phyloP scores from a whole-genome alignment of 495 filamentous ascomycete species.

The Chaetomium fimeti region DNA sequence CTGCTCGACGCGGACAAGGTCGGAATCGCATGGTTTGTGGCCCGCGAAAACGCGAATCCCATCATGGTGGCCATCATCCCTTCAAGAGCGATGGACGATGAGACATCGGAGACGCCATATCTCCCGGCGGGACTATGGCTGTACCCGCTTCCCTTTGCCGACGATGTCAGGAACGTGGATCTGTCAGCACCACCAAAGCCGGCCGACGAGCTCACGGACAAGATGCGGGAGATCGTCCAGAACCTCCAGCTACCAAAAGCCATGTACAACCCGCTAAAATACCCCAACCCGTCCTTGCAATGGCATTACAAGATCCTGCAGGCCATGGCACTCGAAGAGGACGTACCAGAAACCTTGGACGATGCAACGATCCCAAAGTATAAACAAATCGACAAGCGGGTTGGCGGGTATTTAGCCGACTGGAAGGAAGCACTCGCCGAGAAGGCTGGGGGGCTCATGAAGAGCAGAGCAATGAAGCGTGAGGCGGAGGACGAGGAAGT shows the following conservation, averaged over 20 bases:
- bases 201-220: slow-evolving; percentile 69
- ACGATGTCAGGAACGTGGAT: slow-evolving; percentile 77
- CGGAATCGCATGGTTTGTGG: slow-evolving; percentile 84
- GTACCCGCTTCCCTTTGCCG: slow-evolving; percentile 81
- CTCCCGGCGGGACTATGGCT: slow-evolving; percentile 89
- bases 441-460: slow-evolving; percentile 40
- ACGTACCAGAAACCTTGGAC: slow-evolving; percentile 72
- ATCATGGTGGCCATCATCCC: slow-evolving; percentile 78
- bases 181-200: slow-evolving; percentile 51
- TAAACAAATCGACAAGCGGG: slow-evolving; percentile 76
- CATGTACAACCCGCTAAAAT: slow-evolving; percentile 76
- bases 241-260: slow-evolving; percentile 89
- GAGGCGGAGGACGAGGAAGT: slow-evolving; percentile 43
- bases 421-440: slow-evolving; percentile 69
- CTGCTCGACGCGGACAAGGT: slow-evolving; percentile 74
- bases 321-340: slow-evolving; percentile 87
- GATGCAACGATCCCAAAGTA: slow-evolving; percentile 86
- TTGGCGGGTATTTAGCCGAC: slow-evolving; percentile 70
- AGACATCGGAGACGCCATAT: slow-evolving; percentile 58
- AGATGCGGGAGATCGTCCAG: slow-evolving; percentile 76
- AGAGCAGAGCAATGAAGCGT: slow-evolving; percentile 43
- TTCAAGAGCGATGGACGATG: slow-evolving; percentile 63
- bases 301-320: slow-evolving; percentile 98
- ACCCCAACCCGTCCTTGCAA: slow-evolving; percentile 92
- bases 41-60: slow-evolving; percentile 74